Evolutionary conservation across 768 basidiomycete genomes (phyloP), one percentile per base, ranked within the genome.

Genomic region (Amanita rubescens): DNA sequence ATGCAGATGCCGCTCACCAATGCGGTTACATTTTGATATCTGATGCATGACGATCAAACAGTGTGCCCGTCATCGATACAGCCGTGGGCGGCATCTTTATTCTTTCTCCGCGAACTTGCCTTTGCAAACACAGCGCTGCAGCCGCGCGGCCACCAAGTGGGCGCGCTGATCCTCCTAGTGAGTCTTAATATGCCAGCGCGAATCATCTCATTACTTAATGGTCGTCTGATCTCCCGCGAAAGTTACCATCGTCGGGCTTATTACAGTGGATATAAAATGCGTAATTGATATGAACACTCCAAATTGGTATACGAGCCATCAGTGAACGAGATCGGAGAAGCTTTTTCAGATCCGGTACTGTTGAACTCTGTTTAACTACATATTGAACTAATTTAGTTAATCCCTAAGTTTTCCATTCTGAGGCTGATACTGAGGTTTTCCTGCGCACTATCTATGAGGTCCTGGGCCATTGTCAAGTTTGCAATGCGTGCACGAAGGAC

Each of bases 391-490:
- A n/a, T 24, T 45, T 52, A 54, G 25, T 56, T 53, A 27, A 76
- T 57, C 8, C 74, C 75, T 57, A 79, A 59, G 57, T 74, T 75
- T 59, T 79, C 76, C 69, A 78, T 69, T n/a, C 74, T 66, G 32
- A 79, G 58, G 42, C 64, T 67, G 30, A 77, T 68, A 46, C 72
- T 76, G 20, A 72, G 62, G 53, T 77, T 79, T 60, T 80, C 77
- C 42, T 78, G 74, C 12, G 75, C 73, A 20, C 73, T 71, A 53
- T 77, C 74, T 22, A 80, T 65, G 17, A 81, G 65, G 24, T 77
- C 74, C 47, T 73, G 74, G 0, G 78, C 78, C 70, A 77, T 69
- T 12, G 65, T 56, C 17, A 81, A 57, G 55, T 80, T 80, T 10
- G 69, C 70, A 5, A 68, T 69, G 3, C 79, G 73, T 1, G 75